These are phyloP conservation scores for Kwoniella botswanensis DNA, from an alignment of 768 basidiomycete species.

Conservation along the genomic window DNA sequence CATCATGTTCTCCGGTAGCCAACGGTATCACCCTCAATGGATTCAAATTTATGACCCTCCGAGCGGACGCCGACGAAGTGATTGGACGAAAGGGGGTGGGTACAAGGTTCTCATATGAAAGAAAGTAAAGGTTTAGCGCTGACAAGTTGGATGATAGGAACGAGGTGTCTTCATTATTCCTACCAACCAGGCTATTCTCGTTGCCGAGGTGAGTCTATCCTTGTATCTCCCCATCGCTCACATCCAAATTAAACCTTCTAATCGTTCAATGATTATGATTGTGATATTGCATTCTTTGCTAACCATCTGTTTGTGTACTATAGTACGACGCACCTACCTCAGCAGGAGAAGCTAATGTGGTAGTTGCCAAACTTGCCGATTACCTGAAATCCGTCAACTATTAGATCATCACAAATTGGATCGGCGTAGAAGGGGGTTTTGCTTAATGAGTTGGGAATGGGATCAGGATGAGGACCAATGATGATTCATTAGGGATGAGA, in stretches of 20 bases:
- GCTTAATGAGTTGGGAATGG: not conserved
- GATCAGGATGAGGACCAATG: no score
- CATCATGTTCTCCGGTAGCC: constrained; percentile 45
- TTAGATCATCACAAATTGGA: constrained; percentile 20
- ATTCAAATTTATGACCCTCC: constrained; percentile 75
- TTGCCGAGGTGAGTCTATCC: constrained; percentile 63
- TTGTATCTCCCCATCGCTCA: not conserved
- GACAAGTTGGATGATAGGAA: constrained; percentile 61
- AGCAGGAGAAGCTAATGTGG: constrained; percentile 68
- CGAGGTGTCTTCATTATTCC: constrained; percentile 77
- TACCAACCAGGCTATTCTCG: constrained; percentile 83
- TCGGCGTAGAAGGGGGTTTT: no score
- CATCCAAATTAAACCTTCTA: no score
- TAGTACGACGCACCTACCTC: constrained; percentile 70
- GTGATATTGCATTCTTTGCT: no score
- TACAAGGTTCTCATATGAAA: not conserved
- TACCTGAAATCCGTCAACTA: constrained; percentile 66
- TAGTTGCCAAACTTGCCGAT: constrained; percentile 75
- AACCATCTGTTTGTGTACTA: no score
- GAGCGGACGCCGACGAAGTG: constrained; percentile 64
- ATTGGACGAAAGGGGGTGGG: constrained; percentile 80
- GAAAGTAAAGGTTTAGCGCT: no score
- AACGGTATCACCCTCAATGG: constrained; percentile 70
- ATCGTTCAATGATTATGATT: no score
- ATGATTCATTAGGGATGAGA: constrained; percentile 1